Evolutionary conservation across 2,329 filamentous ascomycete genomes (phyloP), one percentile per base, ranked within the genome.

Genomic region (Tetracladium maxilliforme): DNA sequence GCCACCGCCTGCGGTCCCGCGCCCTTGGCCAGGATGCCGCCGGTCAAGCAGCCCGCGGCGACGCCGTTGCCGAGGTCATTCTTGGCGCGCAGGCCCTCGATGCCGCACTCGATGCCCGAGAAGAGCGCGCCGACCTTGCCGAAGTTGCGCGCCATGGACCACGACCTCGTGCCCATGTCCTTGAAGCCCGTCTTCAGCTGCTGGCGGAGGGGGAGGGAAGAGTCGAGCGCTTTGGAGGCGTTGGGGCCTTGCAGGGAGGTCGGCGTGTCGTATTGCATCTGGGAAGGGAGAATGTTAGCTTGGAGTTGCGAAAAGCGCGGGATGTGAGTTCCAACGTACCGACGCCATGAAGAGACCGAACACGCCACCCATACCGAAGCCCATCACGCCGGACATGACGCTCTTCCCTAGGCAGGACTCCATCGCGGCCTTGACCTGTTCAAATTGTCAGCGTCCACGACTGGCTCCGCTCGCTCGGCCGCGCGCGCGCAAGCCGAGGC

Each of bases 181-280:
- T 80, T 84, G 59, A 98, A 83, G 26, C 90, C 90, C 42, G 68
- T 56, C 33, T 70, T 72, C 27, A 98, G 65, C 53, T 95, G 90
- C 49, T 93, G 71, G 22, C 73, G 69, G 35, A 87, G 64, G 15
- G 90, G 86, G 12, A 98, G 70, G n/a, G 61, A 60, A 21, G 58
- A 47, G 31, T 73, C 43, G 23, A 58, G 48, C 14, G 39, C 44
- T 37, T 45, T 52, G 25, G 34, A 39, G 23, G 43, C 40, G 41
- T 52, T 52, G 21, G 51, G 39, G 37, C 39, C 38, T 20, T 47
- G 40, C 21, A 47, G 30, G 19, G 56, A 53, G 24, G 84, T 76
- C 30, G 87, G 81, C 0, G 86, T 94, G 49, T 98, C 90, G 67
- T 98, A 98, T 53, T 83, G 78, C 90, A 98, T 98, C 83, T 92